Evolutionary conservation across 2,329 filamentous ascomycete genomes (phyloP).

Genomic region (Macrophomina pseudophaseolina): DNA sequence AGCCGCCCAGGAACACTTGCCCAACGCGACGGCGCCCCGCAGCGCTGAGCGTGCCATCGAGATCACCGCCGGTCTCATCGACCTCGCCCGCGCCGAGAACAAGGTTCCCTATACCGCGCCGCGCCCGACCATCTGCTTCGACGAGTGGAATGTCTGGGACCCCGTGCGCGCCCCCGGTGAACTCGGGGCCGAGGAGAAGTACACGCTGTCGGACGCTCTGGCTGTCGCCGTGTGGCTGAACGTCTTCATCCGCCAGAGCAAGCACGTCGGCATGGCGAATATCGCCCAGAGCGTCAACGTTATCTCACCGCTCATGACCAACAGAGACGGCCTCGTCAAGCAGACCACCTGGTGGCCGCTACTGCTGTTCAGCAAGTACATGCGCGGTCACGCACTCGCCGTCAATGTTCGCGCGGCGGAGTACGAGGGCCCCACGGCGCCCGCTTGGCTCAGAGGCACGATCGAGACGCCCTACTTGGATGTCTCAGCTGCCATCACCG

Average conservation of each 20-base stretch:
- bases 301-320: slow-evolving; percentile 78
- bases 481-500: slow-evolving; percentile 65
- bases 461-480: slow-evolving; percentile 75
- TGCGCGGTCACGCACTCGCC: slow-evolving; percentile 73
- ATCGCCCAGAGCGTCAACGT: slow-evolving; percentile 81
- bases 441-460: slow-evolving; percentile 67
- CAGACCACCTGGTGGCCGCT: slow-evolving; percentile 80
- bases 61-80: slow-evolving; percentile 70
- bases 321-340: slow-evolving; percentile 64
- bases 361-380: slow-evolving; percentile 70
- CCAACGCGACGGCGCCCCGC: slow-evolving; percentile 61
- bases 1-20: slow-evolving; percentile 54
- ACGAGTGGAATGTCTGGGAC: slow-evolving; percentile 88
- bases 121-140: slow-evolving; percentile 75
- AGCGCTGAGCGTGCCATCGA: slow-evolving; percentile 76
- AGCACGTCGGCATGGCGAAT: slow-evolving; percentile 76
- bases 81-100: slow-evolving; percentile 75
- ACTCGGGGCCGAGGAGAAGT: slow-evolving; percentile 72
- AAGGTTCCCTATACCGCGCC: slow-evolving; percentile 63
- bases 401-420: slow-evolving; percentile 66
- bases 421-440: slow-evolving; percentile 71
- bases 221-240: slow-evolving; percentile 79
- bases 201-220: slow-evolving; percentile 76
- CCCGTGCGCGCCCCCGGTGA: slow-evolving; percentile 72
- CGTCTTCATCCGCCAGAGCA: slow-evolving; percentile 74